Evolutionary conservation across 257 asterid species (phyloP), one percentile per base, ranked within the genome.

Genomic region (Nicotiana attenuata): DNA sequence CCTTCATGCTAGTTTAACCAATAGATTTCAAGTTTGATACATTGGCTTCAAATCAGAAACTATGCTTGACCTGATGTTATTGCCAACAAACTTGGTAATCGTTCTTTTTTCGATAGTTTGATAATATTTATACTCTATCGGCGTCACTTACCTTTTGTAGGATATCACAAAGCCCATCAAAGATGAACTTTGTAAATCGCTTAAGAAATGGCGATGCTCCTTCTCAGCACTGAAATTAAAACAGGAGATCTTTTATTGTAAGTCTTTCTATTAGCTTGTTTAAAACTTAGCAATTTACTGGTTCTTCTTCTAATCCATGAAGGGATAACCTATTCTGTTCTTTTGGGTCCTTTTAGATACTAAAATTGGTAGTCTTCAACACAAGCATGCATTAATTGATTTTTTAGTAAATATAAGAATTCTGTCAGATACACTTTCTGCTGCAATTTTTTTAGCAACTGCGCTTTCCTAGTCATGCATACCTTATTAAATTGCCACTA

Each of bases 91-190:
- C 22, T 57, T 67, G 20, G 35, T 38, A 16, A 47, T 14, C 71
- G 13, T 71, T 63, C 19, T 82, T 26, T 60, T 11, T 11, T 38
- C 1, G 52, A 50, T 63, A 38, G 24, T 52, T 76, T 11, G 29
- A 63, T 53, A 29, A 56, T 64, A 31, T 76, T 81, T 53, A 71
- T 45, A 29, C 60, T 45, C 78, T 71, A 69, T 20, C 78, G 22
- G 35, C 14, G 38, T 45, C 57, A 38, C 61, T 73, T 73, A 52
- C 59, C 9, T 68, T 76, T 84, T 84, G 63, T 81, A 96, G 99
- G 99, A 96, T 91, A 94, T 96, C 81, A 92, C 98, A 65, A 94
- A 90, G 89, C 97, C 99, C 80, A 87, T 96, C 1, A 92, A 90
- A 65, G 98, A 94, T 82, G 97, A 90, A 78, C 85, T 90, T 17